These are phyloP conservation scores for Castanea sativa DNA, from an alignment of 306 rosid species.

Conservation along the genomic window DNA sequence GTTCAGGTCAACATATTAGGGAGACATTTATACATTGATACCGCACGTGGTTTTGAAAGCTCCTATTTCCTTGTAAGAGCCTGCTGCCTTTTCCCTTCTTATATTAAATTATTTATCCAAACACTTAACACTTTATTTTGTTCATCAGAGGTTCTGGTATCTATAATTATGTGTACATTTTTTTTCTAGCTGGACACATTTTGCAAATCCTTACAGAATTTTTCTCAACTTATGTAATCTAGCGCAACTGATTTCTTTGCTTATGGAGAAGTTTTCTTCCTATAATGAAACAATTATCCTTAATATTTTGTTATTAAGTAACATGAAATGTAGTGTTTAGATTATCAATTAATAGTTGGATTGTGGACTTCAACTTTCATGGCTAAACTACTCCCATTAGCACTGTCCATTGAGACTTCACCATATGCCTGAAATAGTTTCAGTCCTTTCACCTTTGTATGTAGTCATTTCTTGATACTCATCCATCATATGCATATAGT, in stretches of 20 bases:
- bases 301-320: background rate
- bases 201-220: background rate
- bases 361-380: background rate
- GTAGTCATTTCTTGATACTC: background rate
- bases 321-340: background rate
- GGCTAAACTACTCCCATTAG: background rate
- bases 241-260: background rate
- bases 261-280: background rate
- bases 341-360: background rate
- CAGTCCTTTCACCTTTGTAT: background rate
- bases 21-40: conserved; percentile 84
- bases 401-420: background rate
- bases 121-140: background rate
- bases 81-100: conserved; percentile 11
- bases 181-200: background rate
- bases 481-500: background rate
- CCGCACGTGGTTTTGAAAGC: conserved; percentile 74
- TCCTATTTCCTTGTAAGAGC: conserved; percentile 51
- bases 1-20: conserved; percentile 97
- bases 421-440: background rate
- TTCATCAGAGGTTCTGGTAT: background rate
- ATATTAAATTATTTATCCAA: background rate
- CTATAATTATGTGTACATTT: background rate
- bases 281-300: background rate
- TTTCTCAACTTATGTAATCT: conserved; percentile 6